Evolutionary conservation across 352 stramenopile species (phyloP), one percentile per base, ranked within the genome.

Genomic region (Phytopythium oedochilum): DNA sequence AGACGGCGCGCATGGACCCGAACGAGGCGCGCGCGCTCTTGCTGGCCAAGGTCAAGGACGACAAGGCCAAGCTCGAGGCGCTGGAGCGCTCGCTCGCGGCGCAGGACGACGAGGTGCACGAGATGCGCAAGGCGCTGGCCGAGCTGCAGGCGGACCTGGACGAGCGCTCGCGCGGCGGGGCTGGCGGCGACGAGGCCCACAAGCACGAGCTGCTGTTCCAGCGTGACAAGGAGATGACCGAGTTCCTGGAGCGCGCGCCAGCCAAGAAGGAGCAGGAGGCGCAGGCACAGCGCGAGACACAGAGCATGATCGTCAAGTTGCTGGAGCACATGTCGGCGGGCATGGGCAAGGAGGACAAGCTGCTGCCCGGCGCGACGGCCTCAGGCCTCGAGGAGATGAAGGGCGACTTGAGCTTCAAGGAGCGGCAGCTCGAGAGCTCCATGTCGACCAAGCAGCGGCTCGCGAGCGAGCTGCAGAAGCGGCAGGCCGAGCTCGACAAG

Each of bases 171-270:
- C 84, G 80, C 42, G 71, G 70, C 32, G 72, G 80, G 34, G 68
- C 68, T 15, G 77, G 78, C 0, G 80, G 80, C n/a, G 79, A 89
- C 48, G 78, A 83, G 48, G 71, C 69, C 0, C 79, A 92, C 23
- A 96, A 96, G 53, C 94, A 96, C 59, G 90, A 97, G 53, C 68
- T 84, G 26, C 70, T 97, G 25, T 89, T 88, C 61, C 77, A 96
- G 69, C 74, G 86, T 26, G 91, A 97, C 71, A 80, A 92, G 60
- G 89, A 97, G 65, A 97, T 97, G 91, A 97, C 82, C 10, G 43
- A 70, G 25, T 97, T 97, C 58, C 75, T 97, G 2, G 86, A 96
- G 25, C 64, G 61, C 6, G 97, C 94, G 52, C 82, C 91, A 22
- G 65, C 64, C 14, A 88, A 88, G 26, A 90, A 83, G 38, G 73